Percentiles rank a stretch among this genome's conserved stretches.
phyloP scores from a whole-genome alignment of 2,329 filamentous ascomycete species.

The Pleurostoma richardsiae region DNA sequence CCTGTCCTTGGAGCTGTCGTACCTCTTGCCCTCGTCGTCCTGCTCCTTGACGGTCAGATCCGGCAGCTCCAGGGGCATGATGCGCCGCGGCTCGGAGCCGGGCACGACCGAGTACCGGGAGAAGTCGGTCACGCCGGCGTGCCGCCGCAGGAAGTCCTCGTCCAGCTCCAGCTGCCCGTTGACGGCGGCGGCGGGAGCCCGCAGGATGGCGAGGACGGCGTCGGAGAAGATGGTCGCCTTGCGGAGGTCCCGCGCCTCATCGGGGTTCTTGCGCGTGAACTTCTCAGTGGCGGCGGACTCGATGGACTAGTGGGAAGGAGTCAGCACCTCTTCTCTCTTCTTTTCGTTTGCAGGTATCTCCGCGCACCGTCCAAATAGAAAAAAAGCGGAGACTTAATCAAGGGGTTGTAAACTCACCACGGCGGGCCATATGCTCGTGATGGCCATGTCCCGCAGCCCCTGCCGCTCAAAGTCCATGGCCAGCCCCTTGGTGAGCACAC shows the following conservation, averaged over 20 bases:
- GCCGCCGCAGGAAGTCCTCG: conserved; percentile 70
- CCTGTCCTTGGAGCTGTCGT: conserved; percentile 54
- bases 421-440: conserved; percentile 80
- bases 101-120: conserved; percentile 65
- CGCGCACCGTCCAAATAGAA: neutral
- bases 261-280: conserved; percentile 36
- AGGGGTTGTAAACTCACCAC: conserved; percentile 42
- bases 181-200: conserved; percentile 51
- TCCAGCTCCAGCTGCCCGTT: conserved; percentile 72
- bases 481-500: conserved; percentile 72
- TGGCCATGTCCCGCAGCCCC: conserved; percentile 62
- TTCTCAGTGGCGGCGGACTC: conserved; percentile 68
- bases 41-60: conserved; percentile 71
- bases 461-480: conserved; percentile 76
- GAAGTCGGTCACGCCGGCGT: conserved; percentile 65
- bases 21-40: conserved; percentile 68
- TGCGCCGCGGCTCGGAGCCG: conserved; percentile 61
- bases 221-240: conserved; percentile 73
- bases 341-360: neutral
- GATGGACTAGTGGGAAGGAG: conserved; percentile 42
- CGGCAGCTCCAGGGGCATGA: conserved; percentile 71
- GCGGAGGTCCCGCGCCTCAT: conserved; percentile 54
- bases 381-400: neutral
- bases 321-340: neutral
- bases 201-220: conserved; percentile 68